phyloP scores from a whole-genome alignment of 129 eudicot species.

The Flaveria robusta region DNA sequence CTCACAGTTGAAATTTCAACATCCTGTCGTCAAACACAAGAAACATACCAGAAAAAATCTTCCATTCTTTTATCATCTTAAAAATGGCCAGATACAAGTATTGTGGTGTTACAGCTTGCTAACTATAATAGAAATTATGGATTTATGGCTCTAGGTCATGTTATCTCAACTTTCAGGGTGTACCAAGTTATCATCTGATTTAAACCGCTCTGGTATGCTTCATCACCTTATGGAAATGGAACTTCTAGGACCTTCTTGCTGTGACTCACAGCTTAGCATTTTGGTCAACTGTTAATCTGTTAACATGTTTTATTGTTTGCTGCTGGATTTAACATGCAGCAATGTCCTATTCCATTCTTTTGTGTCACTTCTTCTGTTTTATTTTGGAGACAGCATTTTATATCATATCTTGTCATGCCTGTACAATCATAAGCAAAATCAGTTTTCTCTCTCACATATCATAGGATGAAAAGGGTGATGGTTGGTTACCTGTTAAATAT shows the following conservation, averaged over 20 bases:
- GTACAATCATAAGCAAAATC: not conserved
- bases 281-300: not conserved
- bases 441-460: not conserved
- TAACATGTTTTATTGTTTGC: not conserved
- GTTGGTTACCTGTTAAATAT: no score
- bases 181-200: not conserved
- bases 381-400: not conserved
- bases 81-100: no score
- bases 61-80: no score
- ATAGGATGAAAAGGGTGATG: conserved; percentile 6
- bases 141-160: not conserved
- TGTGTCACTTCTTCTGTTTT: conserved; percentile 7
- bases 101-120: no score
- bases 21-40: not conserved
- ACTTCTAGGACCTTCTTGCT: not conserved
- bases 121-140: no score
- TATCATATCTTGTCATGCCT: not conserved
- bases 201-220: not conserved
- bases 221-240: no score
- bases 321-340: conserved; percentile 7
- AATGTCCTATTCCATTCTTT: no score
- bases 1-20: not conserved
- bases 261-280: conserved; percentile 9
- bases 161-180: not conserved
- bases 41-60: not conserved